Conservation (phyloP, 2,329 filamentous ascomycete genomes). For the Penicillium expansum region DNA sequence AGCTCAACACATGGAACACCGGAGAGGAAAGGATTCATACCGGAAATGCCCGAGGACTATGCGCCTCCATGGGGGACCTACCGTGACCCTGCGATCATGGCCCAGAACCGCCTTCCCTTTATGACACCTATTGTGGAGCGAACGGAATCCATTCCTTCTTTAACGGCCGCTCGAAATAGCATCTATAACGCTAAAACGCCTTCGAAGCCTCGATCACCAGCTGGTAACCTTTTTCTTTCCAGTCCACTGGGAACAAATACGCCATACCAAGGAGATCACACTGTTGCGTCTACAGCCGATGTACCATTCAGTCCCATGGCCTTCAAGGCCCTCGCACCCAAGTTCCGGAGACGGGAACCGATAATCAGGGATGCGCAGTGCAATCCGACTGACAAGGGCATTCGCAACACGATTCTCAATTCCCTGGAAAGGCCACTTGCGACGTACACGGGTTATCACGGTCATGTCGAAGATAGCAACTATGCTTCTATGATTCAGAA, state of each 20-base stretch:
- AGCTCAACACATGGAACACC: slow-evolving; percentile 37
- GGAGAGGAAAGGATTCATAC: slow-evolving; percentile 45
- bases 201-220: slow-evolving; percentile 53
- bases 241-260: slow-evolving; percentile 71
- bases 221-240: slow-evolving; percentile 53
- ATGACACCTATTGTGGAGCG: slow-evolving; percentile 98
- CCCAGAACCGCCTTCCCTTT: slow-evolving; percentile 90
- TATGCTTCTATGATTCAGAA: slow-evolving; percentile 75
- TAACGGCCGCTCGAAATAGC: slow-evolving; percentile 55
- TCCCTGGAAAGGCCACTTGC: slow-evolving; percentile 70
- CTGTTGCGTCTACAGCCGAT: slow-evolving; percentile 33
- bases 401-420: slow-evolving; percentile 72
- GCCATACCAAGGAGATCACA: slow-evolving; percentile 50
- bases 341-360: slow-evolving; percentile 48
- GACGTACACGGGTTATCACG: slow-evolving; percentile 76
- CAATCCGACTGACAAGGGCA: slow-evolving; percentile 78
- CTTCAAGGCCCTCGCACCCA: slow-evolving; percentile 36
- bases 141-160: slow-evolving; percentile 76
- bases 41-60: slow-evolving; percentile 82
- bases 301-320: slow-evolving; percentile 38
- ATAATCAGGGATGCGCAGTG: slow-evolving; percentile 81
- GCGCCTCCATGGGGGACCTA: slow-evolving; percentile 75
- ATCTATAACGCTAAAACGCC: slow-evolving; percentile 72
- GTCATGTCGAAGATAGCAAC: slow-evolving; percentile 64
- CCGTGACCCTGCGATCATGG: slow-evolving; percentile 73